Percentiles rank a stretch among this genome's conserved stretches.
phyloP scores from a whole-genome alignment of 2,329 filamentous ascomycete genomes.

The Trichoderma sp. region DNA sequence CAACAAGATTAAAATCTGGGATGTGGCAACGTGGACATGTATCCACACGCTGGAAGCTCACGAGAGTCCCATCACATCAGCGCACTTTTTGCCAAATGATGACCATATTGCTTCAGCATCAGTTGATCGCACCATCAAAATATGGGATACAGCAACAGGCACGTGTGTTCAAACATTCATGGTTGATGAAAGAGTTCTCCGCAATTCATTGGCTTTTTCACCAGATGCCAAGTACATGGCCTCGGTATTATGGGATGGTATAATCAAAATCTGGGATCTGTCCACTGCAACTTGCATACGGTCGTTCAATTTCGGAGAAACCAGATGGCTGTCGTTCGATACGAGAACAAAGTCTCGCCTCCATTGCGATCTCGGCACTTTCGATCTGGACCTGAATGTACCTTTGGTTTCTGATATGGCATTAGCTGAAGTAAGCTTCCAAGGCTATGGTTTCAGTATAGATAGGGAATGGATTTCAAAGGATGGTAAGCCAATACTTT shows the following conservation, averaged over 20 bases:
- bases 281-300: neutral
- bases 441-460: constrained; percentile 8
- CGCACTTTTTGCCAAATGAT: neutral
- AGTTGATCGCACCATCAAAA: neutral
- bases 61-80: no score
- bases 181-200: rapidly evolving
- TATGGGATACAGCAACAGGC: constrained; percentile 10
- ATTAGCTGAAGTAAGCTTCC: neutral
- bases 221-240: neutral
- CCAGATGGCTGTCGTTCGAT: constrained; percentile 1
- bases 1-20: neutral
- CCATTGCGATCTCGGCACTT: constrained; percentile 4
- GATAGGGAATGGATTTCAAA: constrained; percentile 26
- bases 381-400: neutral
- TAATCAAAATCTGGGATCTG: constrained; percentile 25
- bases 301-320: neutral
- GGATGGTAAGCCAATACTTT: constrained; percentile 29
- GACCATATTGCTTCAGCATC: constrained; percentile 5
- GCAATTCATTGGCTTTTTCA: neutral
- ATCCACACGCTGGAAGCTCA: neutral
- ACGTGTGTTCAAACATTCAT: neutral
- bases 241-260: neutral
- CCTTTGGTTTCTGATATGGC: no score
- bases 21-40: neutral
- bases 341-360: neutral